These are phyloP conservation scores for Aspergillus sparsus DNA, from an alignment of 495 filamentous ascomycete species.

Conservation along the genomic window DNA sequence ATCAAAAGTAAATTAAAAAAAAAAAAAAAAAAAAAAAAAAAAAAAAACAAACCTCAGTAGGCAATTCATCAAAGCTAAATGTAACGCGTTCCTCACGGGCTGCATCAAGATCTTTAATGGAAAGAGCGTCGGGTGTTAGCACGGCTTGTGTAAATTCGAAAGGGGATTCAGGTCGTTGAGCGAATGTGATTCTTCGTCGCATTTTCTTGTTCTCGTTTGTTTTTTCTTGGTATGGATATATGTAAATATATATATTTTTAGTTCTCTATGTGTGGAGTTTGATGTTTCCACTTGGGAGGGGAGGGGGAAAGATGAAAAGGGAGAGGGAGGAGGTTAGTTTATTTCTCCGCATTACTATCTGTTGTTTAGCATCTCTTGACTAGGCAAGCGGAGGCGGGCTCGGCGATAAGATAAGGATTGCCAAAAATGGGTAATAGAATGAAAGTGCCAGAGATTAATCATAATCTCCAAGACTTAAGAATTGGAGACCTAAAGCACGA, in stretches of 20 bases:
- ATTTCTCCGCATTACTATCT: conserved; percentile 1
- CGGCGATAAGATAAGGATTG: conserved; percentile 23
- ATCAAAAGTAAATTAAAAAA: neutral
- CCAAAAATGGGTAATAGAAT: conserved; percentile 28
- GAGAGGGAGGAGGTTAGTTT: neutral
- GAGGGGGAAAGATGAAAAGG: neutral
- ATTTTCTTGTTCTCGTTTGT: conserved; percentile 46
- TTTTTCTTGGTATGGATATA: no score
- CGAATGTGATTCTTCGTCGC: conserved; percentile 82
- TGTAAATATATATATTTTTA: no score
- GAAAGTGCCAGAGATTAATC: neutral
- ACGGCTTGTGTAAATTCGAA: conserved; percentile 62
- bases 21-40: conserved; percentile 3
- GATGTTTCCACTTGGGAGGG: conserved; percentile 4
- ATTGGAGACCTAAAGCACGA: neutral
- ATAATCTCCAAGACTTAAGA: neutral
- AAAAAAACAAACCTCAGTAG: conserved; percentile 54
- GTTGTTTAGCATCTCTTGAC: conserved; percentile 17
- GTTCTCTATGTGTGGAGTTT: no score
- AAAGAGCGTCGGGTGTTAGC: conserved; percentile 51
- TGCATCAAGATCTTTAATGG: conserved; percentile 55
- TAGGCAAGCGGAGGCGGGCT: conserved; percentile 7
- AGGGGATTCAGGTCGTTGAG: conserved; percentile 62
- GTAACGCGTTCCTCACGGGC: conserved; percentile 82
- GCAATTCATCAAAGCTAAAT: conserved; percentile 70